Evolutionary conservation across 164 flowering plant genomes (phyloP), one percentile per base, ranked within the genome.

Genomic region (Warburgia ugandensis): DNA sequence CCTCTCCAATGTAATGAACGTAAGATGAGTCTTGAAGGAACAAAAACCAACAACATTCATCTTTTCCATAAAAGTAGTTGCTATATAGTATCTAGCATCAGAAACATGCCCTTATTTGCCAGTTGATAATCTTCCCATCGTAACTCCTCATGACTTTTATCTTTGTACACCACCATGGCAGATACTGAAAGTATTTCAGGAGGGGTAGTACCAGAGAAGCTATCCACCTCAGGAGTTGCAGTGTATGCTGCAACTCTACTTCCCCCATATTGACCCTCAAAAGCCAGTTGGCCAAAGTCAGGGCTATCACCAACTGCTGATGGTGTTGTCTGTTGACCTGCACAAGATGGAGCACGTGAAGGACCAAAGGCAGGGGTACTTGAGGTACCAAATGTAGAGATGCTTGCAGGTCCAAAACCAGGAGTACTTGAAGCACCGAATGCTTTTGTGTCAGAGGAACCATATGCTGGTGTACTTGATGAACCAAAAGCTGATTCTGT

Each of bases 121-220:
- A 58, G 56, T 61, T 92, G 99, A 60, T 86, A 92, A 66, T 92
- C 99, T 57, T 88, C 99, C 99, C 99, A 92, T 60, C 97, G 73
- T 41, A 94, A 82, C 61, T 94, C 99, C 63, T 94, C 99, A 59
- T 86, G 97, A 68, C 94, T 82, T 69, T 94, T 94, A 23, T 84
- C 94, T 64, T 80, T 94, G 73, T 86, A 89, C 7, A 62, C 80
- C 32, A 92, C 81, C 99, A 94, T 94, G 27, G 96, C 99, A 8
- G 96, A 89, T 72, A 89, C 81, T 21, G 99, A 89, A 61, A 94
- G 75, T 71, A 80, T 94, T 38, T 79, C 95, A 66, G 83, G 69
- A 21, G 78, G 63, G 66, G 75, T 82, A 25, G 77, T 44, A 61
- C 75, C 64, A 56, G n/a, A n/a, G n/a, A n/a, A n/a, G n/a, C 60